These are phyloP conservation scores for Solanum dulcamara DNA, from an alignment of 257 asterid genomes.

Conservation along the genomic window DNA sequence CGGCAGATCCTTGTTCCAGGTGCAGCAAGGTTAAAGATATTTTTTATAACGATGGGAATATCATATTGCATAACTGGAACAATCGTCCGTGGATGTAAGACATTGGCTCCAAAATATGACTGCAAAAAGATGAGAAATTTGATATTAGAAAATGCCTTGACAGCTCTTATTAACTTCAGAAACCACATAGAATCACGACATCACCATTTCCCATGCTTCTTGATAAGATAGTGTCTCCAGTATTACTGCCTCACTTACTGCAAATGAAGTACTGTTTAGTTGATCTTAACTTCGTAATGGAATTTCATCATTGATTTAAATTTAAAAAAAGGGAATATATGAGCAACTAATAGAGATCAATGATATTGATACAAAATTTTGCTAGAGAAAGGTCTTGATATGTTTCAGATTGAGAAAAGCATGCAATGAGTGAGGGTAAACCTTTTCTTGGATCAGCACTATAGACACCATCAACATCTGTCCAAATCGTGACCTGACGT, in stretches of 20 bases:
- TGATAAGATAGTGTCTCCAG: conserved; percentile 81
- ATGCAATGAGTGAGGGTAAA: conserved; percentile 5
- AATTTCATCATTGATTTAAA: not conserved
- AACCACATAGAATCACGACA: conserved; percentile 1
- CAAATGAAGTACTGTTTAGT: not conserved
- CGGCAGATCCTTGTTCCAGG: conserved; percentile 88
- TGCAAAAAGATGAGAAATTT: conserved; percentile 18
- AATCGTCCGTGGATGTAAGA: conserved; percentile 95
- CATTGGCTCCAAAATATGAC: conserved; percentile 99
- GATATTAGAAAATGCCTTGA: conserved; percentile 1
- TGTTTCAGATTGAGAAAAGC: not conserved
- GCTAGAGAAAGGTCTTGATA: not conserved
- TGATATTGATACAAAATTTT: not conserved
- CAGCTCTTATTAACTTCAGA: not conserved
- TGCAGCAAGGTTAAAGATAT: conserved; percentile 87
- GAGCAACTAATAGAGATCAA: not conserved
- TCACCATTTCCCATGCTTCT: conserved; percentile 99
- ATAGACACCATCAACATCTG: conserved; percentile 94
- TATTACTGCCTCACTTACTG: conserved; percentile 98
- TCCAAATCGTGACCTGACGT: conserved; percentile 93
- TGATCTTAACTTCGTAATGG: not conserved
- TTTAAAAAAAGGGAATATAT: not conserved
- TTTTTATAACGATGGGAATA: conserved; percentile 90
- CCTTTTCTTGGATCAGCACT: conserved; percentile 99
- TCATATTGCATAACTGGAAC: conserved; percentile 95